These are phyloP conservation scores for Hericium rajendrae DNA, from an alignment of 768 basidiomycete species.

Conservation along the genomic window DNA sequence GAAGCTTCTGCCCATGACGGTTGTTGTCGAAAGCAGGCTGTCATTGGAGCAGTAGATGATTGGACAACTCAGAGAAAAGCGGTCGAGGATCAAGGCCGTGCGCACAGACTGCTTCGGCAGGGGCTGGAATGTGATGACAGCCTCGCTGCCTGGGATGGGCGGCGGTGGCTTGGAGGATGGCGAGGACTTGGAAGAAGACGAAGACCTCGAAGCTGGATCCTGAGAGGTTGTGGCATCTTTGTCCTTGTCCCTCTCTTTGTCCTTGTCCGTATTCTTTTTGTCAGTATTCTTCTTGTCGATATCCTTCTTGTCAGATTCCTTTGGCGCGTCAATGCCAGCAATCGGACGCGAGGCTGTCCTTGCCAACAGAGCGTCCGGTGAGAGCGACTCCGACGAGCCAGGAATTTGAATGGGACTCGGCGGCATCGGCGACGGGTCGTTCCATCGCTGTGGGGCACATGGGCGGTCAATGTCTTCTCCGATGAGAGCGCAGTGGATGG, in stretches of 20 bases:
- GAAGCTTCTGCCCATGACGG: slow-evolving; percentile 55
- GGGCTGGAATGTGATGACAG: slow-evolving; percentile 43
- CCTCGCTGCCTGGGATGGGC: slow-evolving; percentile 1
- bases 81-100: slow-evolving; percentile 73
- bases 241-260: neutral
- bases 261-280: neutral
- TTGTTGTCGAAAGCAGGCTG: slow-evolving; percentile 48
- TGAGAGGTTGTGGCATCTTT: neutral
- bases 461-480: neutral
- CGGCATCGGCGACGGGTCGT: slow-evolving; percentile 57
- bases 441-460: slow-evolving; percentile 43
- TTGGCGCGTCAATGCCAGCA: neutral
- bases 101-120: slow-evolving; percentile 64
- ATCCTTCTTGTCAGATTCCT: neutral
- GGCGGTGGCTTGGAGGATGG: neutral
- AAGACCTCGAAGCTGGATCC: neutral
- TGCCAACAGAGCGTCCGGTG: neutral
- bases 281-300: no score
- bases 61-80: slow-evolving; percentile 58
- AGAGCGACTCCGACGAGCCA: slow-evolving; percentile 1
- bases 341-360: neutral
- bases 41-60: slow-evolving; percentile 71
- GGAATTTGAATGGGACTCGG: slow-evolving; percentile 23
- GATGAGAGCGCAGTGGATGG: slow-evolving; percentile 23
- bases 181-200: neutral